Evolutionary conservation across 192 early-diverging fungal species (phyloP), one percentile per base, ranked within the genome.

Genomic region (Irineochytrium annulatum): DNA sequence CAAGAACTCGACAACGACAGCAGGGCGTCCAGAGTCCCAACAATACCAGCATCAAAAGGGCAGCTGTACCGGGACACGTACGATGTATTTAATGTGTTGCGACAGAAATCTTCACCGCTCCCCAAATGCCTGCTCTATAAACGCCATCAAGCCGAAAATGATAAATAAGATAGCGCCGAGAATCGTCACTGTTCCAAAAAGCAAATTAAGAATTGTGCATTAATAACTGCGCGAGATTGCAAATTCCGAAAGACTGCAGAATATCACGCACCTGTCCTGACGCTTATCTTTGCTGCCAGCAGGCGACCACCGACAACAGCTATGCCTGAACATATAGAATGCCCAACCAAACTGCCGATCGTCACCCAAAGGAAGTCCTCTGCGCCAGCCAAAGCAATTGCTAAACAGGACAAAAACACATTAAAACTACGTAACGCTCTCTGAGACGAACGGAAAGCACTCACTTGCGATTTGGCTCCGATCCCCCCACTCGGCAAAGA

Each of bases 401-500:
- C 70, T 72, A 51, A 17, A 35, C 6, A 62, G 44, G n/a, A 67
- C 0, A 57, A 62, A 24, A 13, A 1, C 8, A 32, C n/a, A 34
- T 20, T 41, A 43, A 19, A 52, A 57, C 58, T 17, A 35, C 17
- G 34, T 29, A 30, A 46, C 16, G 46, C 26, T 6, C 46, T 6
- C n/a, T 46, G 37, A 30, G 16, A 30, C n/a, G 32, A 39, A 26
- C 27, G 43, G 28, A 65, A 61, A 51, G 29, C 19, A 71, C 68
- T 62, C 65, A 73, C 74, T 97, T 1, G 93, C 88, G 58, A 97
- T 90, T 74, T 99, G 95, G 56, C 91, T 94, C 26, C 94, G 83
- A 71, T 98, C 94, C 14, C 94, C 94, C 94, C 94, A 99, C 68
- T 99, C 97, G 37, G 91, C 97, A 58, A 99, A 59, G 62, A 99